These are phyloP conservation scores for Pyricularia grisea DNA, from an alignment of 2,329 filamentous ascomycete genomes.

Conservation along the genomic window DNA sequence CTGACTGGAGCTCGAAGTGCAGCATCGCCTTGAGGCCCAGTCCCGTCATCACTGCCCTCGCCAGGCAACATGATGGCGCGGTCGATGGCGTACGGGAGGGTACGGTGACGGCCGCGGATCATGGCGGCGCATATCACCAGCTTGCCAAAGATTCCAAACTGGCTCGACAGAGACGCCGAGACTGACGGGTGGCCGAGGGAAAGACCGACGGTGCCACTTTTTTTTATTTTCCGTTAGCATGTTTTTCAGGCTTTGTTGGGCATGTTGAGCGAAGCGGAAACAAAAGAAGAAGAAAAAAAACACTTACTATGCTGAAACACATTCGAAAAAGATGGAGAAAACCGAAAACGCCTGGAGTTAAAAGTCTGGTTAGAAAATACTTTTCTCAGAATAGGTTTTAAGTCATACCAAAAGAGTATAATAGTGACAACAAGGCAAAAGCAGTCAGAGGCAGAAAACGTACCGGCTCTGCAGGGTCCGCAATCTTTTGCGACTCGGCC, in stretches of 20 bases:
- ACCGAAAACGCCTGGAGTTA: neutral
- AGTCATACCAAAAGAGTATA: too few species aligned
- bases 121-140: slow-evolving; percentile 48
- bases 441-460: neutral
- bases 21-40: too few species aligned
- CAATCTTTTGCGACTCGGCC: slow-evolving; percentile 9
- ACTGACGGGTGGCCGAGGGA: slow-evolving; percentile 4
- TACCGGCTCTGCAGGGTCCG: neutral
- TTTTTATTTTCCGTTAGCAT: neutral
- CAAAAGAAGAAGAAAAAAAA: too few species aligned
- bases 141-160: slow-evolving; percentile 33
- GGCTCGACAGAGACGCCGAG: slow-evolving; percentile 1
- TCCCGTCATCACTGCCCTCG: slow-evolving; percentile 9
- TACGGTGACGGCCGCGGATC: slow-evolving; percentile 45
- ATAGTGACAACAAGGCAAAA: too few species aligned
- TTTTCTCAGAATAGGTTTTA: too few species aligned
- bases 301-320: neutral
- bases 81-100: slow-evolving; percentile 45
- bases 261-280: too few species aligned
- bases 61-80: slow-evolving; percentile 33
- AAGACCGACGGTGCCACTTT: neutral
- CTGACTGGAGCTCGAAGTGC: too few species aligned
- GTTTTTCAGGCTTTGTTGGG: neutral
- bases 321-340: neutral
- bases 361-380: too few species aligned